A percentile compares a stretch with the other conserved stretches of the same genome.
phyloP scores from a whole-genome alignment of 106 monocot genomes.

The Dendrobium huoshanense region DNA sequence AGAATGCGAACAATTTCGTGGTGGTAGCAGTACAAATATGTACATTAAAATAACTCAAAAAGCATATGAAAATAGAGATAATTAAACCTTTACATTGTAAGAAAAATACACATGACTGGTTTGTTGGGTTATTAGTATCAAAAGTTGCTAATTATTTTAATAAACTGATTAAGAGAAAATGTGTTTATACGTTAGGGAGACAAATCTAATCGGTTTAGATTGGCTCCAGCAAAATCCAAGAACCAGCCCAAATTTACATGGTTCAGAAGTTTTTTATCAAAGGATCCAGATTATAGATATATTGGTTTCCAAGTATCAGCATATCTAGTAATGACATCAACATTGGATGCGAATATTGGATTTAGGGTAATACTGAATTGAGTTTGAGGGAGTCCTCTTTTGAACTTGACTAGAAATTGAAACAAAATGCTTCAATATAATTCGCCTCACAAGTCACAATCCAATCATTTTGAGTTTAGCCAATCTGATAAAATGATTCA shows the following conservation, averaged over 20 bases:
- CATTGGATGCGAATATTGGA: not conserved
- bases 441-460: no score
- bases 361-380: not conserved
- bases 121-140: not conserved
- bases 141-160: not conserved
- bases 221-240: not conserved
- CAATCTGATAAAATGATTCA: no score
- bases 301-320: not conserved
- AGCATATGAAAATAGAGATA: not conserved
- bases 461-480: no score
- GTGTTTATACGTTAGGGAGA: not conserved
- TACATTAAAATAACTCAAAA: not conserved
- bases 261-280: not conserved
- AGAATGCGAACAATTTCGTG: not conserved
- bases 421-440: no score
- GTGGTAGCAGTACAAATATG: not conserved
- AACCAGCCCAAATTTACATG: not conserved
- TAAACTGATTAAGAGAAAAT: not conserved
- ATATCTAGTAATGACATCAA: not conserved
- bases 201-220: not conserved
- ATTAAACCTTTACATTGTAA: not conserved
- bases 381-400: no score
- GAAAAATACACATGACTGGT: not conserved
- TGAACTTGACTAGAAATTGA: no score
- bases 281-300: not conserved